A percentile compares a stretch with the other conserved stretches of the same genome.
phyloP scores from a whole-genome alignment of 176 grass and related monocot genomes.

The Ananas comosus region DNA sequence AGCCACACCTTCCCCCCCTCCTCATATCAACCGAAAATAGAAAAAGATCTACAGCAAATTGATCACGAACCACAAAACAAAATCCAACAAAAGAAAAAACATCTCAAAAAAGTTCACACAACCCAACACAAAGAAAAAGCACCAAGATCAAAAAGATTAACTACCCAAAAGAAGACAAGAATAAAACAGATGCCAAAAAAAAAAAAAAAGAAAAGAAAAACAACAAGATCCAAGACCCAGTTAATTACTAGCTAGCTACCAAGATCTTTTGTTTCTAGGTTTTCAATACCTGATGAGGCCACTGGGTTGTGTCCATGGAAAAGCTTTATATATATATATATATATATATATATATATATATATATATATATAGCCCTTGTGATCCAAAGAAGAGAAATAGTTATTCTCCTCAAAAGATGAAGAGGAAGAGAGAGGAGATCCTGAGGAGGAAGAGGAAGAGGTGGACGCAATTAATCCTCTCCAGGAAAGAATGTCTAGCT shows the following conservation, averaged over 20 bases:
- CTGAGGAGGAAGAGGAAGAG: neutral
- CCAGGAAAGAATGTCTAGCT: neutral
- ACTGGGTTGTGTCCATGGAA: slow-evolving; percentile 18
- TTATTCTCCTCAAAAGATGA: neutral
- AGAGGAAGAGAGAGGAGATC: neutral
- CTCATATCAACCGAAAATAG: neutral
- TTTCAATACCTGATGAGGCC: slow-evolving; percentile 19
- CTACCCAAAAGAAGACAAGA: neutral
- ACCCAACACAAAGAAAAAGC: neutral
- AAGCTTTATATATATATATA: neutral
- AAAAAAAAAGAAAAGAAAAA: neutral
- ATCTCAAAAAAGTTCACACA: neutral
- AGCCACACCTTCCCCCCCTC: neutral
- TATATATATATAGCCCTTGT: neutral
- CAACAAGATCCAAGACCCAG: neutral
- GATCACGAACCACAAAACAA: neutral
- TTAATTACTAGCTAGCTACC: neutral
- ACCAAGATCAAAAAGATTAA: neutral
- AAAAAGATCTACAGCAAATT: slow-evolving; percentile 7
- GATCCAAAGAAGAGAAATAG: neutral
- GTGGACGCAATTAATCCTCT: too few relatives aligned
- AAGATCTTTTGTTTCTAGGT: neutral
- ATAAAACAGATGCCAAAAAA: neutral
- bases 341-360: neutral
- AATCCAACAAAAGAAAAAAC: neutral